Evolutionary conservation across 2,329 filamentous ascomycete species (phyloP), one percentile per base, ranked within the genome.

Genomic region (Fusarium denticulatum): DNA sequence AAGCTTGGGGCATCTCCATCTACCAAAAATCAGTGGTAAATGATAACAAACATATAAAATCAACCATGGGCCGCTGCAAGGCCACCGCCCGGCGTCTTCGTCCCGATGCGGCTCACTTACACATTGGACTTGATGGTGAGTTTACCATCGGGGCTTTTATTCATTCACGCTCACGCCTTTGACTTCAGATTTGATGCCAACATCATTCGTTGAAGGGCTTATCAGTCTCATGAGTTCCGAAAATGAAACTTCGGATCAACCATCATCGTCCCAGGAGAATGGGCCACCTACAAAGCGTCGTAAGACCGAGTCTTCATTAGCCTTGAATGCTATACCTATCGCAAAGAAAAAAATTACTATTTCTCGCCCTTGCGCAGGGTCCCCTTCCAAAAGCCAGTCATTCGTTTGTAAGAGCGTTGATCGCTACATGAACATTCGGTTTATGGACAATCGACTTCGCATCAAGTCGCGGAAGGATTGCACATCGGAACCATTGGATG

Each of bases 261-360:
- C 58, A 32, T 72, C 64, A 20, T 67, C 71, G 13, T 55, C 59
- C 30, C 60, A 22, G 34, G 34, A 55, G 26, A 60, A 56, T 13
- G 74, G 74, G n/a, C 76, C 73, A 24, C 71, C 78, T 22, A 26
- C 65, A 9, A 83, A 83, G 74, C 80, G 81, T 55, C 80, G 76
- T 55, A 83, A 80, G 74, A 69, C 75, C 18, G 61, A 69, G 24
- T 49, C 26, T 49, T 65, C 60, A 55, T 50, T 43, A 40, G 49
- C 22, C 37, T 47, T 59, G 32, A 63, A 60, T 30, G 72, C 76
- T 26, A 77, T 83, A 36, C 75, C 75, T 37, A 53, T 83, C 22
- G 75, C 74, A 22, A 78, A 66, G 47, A 72, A 71, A 37, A 50
- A 72, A 16, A 26, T 82, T 10, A 73, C 60, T 10, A 67, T 83